Conservation (phyloP, 2,329 filamentous ascomycete species). For the Claviceps monticola region DNA sequence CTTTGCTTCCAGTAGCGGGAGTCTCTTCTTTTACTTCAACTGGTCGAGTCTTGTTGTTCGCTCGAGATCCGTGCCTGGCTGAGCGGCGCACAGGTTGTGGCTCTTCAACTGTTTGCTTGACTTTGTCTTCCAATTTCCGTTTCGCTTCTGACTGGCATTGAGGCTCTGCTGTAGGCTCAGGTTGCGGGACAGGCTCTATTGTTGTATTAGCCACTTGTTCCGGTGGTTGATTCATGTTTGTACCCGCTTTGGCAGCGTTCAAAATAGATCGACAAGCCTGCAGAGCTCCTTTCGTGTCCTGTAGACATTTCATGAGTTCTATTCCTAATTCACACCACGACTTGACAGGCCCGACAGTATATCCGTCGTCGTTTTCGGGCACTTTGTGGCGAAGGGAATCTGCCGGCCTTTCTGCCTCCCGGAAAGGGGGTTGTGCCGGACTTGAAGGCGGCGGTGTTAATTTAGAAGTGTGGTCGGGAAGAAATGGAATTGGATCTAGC, state of each 20-base stretch:
- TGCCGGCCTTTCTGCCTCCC: not conserved
- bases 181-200: not conserved
- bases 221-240: slow-evolving; percentile 5
- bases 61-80: slow-evolving; percentile 4
- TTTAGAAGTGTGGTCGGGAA: slow-evolving; percentile 36
- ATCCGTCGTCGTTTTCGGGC: not conserved
- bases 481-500: slow-evolving; percentile 48
- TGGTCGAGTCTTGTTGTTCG: not conserved
- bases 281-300: slow-evolving; percentile 16
- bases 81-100: slow-evolving; percentile 5
- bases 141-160: not conserved
- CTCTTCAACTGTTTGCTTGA: slow-evolving; percentile 2
- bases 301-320: slow-evolving; percentile 19
- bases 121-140: slow-evolving; percentile 1
- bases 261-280: slow-evolving; percentile 17
- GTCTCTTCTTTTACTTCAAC: slow-evolving; percentile 12
- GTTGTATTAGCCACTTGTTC: not conserved
- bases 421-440: not conserved
- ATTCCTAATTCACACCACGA: slow-evolving; percentile 23
- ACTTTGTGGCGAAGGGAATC: not conserved
- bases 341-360: slow-evolving; percentile 6
- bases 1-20: slow-evolving; percentile 10
- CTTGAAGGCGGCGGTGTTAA: slow-evolving; percentile 19
- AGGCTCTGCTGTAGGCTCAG: not conserved
- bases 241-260: slow-evolving; percentile 9